These are phyloP conservation scores for Hordeum vulgare DNA, from an alignment of 176 grass and related monocot genomes.

Conservation along the genomic window MorexV3_pseudomolecules_assembly NC_058520.1:117418618-117419117, in stretches of 20 bases:
- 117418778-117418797: not conserved
- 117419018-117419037: not conserved
- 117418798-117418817: not conserved
- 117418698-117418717: slow-evolving; percentile 86
- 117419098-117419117: not conserved
- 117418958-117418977: not conserved
- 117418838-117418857: slow-evolving; percentile 95
- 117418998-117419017: not conserved
- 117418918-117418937: slow-evolving; percentile 76
- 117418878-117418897: slow-evolving; percentile 88
- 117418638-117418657: slow-evolving; percentile 13
- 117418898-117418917: slow-evolving; percentile 82
- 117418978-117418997: not conserved
- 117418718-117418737: not conserved
- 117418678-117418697: slow-evolving; percentile 63
- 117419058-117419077: not conserved
- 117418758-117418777: no score
- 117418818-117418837: slow-evolving; percentile 36
- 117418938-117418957: slow-evolving; percentile 56
- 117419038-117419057: not conserved
- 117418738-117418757: not conserved
- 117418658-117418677: slow-evolving; percentile 89
- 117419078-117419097: not conserved
- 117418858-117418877: slow-evolving; percentile 85
- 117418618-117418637: not conserved